Evolutionary conservation across 164 flowering plant genomes (phyloP).

Genomic region (Stephania cephalantha): DNA sequence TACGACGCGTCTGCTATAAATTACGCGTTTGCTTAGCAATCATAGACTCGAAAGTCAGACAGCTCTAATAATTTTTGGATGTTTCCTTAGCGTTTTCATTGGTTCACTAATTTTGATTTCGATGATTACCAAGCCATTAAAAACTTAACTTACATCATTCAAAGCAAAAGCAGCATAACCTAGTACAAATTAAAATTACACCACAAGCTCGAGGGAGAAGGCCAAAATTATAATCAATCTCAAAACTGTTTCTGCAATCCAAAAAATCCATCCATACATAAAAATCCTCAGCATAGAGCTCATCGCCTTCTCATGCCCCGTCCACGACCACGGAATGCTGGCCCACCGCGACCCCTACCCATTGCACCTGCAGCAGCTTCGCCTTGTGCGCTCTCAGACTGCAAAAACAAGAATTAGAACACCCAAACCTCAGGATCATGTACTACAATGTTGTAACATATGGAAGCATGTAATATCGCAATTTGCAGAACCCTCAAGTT

Average conservation of each 20-base stretch:
- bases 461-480: not conserved
- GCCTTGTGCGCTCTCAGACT: conserved; percentile 99
- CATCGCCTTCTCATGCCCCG: conserved; percentile 94
- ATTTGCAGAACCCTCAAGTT: too few species aligned
- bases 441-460: not conserved
- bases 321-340: conserved; percentile 70
- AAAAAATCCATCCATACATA: not conserved
- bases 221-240: not conserved
- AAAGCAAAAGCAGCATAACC: not conserved
- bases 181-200: not conserved
- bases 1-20: too few species aligned
- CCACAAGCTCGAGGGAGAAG: not conserved
- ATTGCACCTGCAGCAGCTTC: conserved; percentile 97
- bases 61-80: too few species aligned
- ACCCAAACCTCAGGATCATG: not conserved
- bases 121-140: too few species aligned
- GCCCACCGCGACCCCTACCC: conserved; percentile 89
- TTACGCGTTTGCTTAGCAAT: too few species aligned
- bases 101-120: too few species aligned
- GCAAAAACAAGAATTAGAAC: conserved; percentile 18
- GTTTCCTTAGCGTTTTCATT: too few species aligned
- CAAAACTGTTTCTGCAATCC: not conserved
- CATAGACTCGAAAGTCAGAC: too few species aligned
- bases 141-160: too few species aligned
- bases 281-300: too few species aligned